A percentile compares a stretch with the other conserved stretches of the same genome.
These are phyloP conservation scores for Pleomassaria siparia DNA, from an alignment of 2,329 filamentous ascomycete species.

Conservation along the genomic window DNA sequence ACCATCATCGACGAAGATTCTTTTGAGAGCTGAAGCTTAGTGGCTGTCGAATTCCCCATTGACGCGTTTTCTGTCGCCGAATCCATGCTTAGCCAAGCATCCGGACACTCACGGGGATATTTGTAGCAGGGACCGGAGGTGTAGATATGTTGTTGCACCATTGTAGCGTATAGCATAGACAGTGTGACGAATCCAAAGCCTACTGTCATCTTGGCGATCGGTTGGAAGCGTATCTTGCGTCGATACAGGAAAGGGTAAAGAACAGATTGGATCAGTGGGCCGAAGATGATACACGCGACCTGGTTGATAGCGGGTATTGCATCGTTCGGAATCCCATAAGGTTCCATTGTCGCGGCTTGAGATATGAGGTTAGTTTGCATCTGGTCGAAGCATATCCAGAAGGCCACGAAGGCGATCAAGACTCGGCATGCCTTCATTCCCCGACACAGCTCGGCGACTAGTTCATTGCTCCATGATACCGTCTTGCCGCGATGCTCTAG, in stretches of 20 bases:
- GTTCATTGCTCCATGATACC: slow-evolving; percentile 28
- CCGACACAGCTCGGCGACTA: slow-evolving; percentile 32
- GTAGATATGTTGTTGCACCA: slow-evolving; percentile 38
- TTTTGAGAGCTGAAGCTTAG: no score
- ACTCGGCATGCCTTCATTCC: slow-evolving; percentile 37
- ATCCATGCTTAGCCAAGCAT: slow-evolving; percentile 1
- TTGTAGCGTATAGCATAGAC: slow-evolving; percentile 33
- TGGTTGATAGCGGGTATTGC: slow-evolving; percentile 36
- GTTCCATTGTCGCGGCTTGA: slow-evolving; percentile 41
- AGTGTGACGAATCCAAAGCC: slow-evolving; percentile 34
- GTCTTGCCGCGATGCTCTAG: slow-evolving; percentile 17
- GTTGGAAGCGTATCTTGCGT: slow-evolving; percentile 27
- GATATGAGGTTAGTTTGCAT: slow-evolving; percentile 44
- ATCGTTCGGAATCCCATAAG: slow-evolving; percentile 37
- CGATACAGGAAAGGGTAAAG: slow-evolving; percentile 33
- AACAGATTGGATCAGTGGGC: slow-evolving; percentile 30
- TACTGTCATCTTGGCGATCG: slow-evolving; percentile 33
- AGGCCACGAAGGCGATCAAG: slow-evolving; percentile 36
- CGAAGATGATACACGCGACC: slow-evolving; percentile 36
- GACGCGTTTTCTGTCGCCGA: no score
- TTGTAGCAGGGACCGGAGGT: slow-evolving; percentile 28
- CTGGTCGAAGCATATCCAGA: slow-evolving; percentile 43
- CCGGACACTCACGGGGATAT: slow-evolving; percentile 39
- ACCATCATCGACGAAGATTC: no score
- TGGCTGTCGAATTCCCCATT: no score